Conservation (phyloP, 192 early-diverging fungal species). For the Chytriomyces confervae region DNA sequence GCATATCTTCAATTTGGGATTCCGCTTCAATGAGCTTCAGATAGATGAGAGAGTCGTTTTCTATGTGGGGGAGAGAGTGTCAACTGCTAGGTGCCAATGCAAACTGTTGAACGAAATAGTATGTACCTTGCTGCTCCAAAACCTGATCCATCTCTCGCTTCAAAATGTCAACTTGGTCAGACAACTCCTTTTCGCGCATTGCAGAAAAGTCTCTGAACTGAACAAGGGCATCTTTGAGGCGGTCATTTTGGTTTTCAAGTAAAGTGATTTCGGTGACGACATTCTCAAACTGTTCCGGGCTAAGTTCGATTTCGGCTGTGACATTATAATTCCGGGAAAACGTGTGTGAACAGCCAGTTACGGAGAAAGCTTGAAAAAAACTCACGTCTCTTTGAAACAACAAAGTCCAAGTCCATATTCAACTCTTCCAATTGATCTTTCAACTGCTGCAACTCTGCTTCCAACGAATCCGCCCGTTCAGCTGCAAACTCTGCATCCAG, state of each 20-base stretch:
- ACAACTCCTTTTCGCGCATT: constrained; percentile 72
- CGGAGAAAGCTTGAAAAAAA: neutral
- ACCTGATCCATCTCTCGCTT: constrained; percentile 72
- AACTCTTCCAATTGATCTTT: constrained; percentile 85
- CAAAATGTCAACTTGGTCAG: constrained; percentile 65
- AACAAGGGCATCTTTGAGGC: constrained; percentile 86
- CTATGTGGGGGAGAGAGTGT: constrained; percentile 21
- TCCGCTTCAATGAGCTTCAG: constrained; percentile 71
- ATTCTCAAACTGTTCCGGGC: constrained; percentile 29
- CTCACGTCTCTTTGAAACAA: constrained; percentile 20
- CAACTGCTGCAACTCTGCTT: constrained; percentile 71
- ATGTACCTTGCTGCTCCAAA: constrained; percentile 60
- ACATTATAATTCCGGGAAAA: constrained; percentile 17
- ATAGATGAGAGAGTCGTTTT: constrained; percentile 59
- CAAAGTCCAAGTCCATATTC: constrained; percentile 64
- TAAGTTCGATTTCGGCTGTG: constrained; percentile 25
- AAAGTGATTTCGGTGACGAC: constrained; percentile 59
- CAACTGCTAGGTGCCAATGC: constrained; percentile 2
- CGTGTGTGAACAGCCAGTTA: neutral
- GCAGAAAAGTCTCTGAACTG: constrained; percentile 81
- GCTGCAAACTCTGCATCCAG: constrained; percentile 94
- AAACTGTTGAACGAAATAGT: neutral
- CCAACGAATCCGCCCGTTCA: constrained; percentile 77
- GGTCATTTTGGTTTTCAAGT: constrained; percentile 82
- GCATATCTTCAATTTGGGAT: constrained; percentile 79